Evolutionary conservation across 768 basidiomycete species (phyloP).

Genomic region (Rhodocollybia butyracea): DNA sequence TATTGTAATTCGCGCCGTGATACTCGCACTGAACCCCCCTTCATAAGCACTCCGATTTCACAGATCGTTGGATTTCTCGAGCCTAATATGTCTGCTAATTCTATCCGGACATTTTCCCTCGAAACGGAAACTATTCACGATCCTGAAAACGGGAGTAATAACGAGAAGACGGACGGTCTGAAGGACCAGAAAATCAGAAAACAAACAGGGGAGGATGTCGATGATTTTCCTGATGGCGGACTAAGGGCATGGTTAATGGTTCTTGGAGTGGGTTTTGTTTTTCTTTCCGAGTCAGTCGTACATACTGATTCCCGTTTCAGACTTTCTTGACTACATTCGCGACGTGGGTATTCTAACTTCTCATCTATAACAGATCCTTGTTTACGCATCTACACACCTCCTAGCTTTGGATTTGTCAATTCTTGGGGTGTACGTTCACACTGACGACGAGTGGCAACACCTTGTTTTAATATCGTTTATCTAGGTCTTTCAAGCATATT

Average conservation of each 20-base stretch:
- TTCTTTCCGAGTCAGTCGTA: neutral
- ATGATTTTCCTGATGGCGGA: conserved; percentile 36
- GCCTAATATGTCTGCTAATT: neutral
- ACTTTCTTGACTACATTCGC: neutral
- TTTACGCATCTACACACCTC: neutral
- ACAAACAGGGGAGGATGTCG: neutral
- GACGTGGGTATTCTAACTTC: neutral
- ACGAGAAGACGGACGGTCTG: neutral
- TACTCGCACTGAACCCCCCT: too few relatives aligned
- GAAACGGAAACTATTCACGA: neutral
- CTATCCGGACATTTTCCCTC: neutral
- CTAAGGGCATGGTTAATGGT: conserved; percentile 37
- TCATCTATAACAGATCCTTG: too few relatives aligned
- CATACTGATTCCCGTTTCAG: neutral
- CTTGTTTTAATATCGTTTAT: neutral
- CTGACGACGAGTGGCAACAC: neutral
- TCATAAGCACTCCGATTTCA: too few relatives aligned
- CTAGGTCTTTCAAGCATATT: conserved; percentile 25
- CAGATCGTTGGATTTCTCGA: too few relatives aligned
- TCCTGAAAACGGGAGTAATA: neutral
- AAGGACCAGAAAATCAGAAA: neutral
- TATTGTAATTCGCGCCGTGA: too few relatives aligned
- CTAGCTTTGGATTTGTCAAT: conserved; percentile 44
- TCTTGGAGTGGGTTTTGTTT: conserved; percentile 25
- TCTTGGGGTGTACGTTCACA: conserved; percentile 38